These are phyloP conservation scores for Teunomyces panamensis DNA, from an alignment of 805 yeast genomes.

Conservation along the genomic window DNA sequence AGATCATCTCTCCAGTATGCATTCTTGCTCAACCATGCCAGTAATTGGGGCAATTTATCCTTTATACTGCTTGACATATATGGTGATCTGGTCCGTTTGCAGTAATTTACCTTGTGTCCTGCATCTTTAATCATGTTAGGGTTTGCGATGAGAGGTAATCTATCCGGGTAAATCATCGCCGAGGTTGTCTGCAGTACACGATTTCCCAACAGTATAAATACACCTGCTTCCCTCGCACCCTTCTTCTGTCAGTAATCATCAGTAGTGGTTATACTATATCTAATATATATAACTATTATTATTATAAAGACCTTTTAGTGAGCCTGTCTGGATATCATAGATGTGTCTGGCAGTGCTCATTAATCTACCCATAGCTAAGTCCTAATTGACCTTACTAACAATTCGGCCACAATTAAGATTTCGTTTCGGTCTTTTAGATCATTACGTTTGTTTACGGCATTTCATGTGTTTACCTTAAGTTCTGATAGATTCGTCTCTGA, in stretches of 20 bases:
- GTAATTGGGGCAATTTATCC: background rate
- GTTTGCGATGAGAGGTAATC: background rate
- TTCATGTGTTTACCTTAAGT: slow-evolving; percentile 32
- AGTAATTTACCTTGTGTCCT: background rate
- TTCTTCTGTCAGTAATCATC: slow-evolving; percentile 48
- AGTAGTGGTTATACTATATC: slow-evolving; percentile 82
- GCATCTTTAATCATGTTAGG: background rate
- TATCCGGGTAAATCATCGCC: background rate
- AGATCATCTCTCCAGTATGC: slow-evolving; percentile 54
- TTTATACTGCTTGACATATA: slow-evolving; percentile 8
- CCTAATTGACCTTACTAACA: slow-evolving; percentile 70
- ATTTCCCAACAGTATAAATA: slow-evolving; percentile 24
- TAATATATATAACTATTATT: slow-evolving; percentile 56
- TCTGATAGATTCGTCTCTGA: slow-evolving; percentile 24
- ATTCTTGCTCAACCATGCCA: slow-evolving; percentile 56
- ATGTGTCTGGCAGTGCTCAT: slow-evolving; percentile 11
- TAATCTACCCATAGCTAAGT: slow-evolving; percentile 52
- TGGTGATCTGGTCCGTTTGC: background rate
- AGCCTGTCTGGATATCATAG: slow-evolving; percentile 29
- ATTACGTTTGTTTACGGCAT: slow-evolving; percentile 23
- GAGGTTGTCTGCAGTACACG: slow-evolving; percentile 4
- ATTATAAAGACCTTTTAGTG: slow-evolving; percentile 45
- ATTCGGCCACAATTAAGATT: slow-evolving; percentile 67
- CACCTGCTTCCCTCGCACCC: slow-evolving; percentile 25
- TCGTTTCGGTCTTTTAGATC: slow-evolving; percentile 78